These are phyloP conservation scores for Serpula lacrymans DNA, from an alignment of 768 basidiomycete genomes.

Conservation along the genomic window DNA sequence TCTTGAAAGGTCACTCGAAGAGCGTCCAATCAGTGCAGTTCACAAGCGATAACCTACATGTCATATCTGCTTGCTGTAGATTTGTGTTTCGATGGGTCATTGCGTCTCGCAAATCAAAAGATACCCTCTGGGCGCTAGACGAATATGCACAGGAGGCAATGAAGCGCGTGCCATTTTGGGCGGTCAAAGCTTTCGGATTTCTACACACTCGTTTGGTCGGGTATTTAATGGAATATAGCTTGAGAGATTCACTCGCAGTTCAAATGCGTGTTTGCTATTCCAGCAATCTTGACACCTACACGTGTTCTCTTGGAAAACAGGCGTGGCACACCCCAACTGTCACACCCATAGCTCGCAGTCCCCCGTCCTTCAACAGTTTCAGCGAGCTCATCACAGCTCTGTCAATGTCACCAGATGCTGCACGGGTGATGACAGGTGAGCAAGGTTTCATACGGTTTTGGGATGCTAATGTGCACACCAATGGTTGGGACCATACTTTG, in stretches of 20 bases:
- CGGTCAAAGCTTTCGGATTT: conserved; percentile 6
- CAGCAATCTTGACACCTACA: too few species aligned
- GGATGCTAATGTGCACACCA: background rate
- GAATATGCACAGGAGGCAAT: background rate
- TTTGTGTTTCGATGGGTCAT: conserved; percentile 4
- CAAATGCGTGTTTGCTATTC: too few species aligned
- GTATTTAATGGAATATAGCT: too few species aligned
- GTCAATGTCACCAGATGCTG: too few species aligned
- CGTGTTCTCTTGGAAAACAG: too few species aligned
- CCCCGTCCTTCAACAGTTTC: too few species aligned
- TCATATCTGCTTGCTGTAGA: conserved; percentile 9
- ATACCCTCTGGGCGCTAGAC: conserved; percentile 6
- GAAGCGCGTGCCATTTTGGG: conserved; percentile 4
- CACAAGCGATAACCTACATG: conserved; percentile 7
- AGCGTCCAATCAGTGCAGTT: conserved; percentile 14
- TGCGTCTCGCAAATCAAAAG: conserved; percentile 4
- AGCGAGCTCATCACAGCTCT: too few species aligned
- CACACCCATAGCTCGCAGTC: too few species aligned
- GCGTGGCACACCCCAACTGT: too few species aligned
- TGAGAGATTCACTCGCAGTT: too few species aligned
- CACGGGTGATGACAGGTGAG: too few species aligned
- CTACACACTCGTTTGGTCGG: conserved; percentile 8
- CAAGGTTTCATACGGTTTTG: too few species aligned
- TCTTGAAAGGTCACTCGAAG: conserved; percentile 12
- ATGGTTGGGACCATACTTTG: conserved; percentile 9